A percentile compares a stretch with the other conserved stretches of the same genome.
These are phyloP conservation scores for Protoeuglena noctilucae DNA, from an alignment of 139 green algal species.

Conservation along the genomic window DNA sequence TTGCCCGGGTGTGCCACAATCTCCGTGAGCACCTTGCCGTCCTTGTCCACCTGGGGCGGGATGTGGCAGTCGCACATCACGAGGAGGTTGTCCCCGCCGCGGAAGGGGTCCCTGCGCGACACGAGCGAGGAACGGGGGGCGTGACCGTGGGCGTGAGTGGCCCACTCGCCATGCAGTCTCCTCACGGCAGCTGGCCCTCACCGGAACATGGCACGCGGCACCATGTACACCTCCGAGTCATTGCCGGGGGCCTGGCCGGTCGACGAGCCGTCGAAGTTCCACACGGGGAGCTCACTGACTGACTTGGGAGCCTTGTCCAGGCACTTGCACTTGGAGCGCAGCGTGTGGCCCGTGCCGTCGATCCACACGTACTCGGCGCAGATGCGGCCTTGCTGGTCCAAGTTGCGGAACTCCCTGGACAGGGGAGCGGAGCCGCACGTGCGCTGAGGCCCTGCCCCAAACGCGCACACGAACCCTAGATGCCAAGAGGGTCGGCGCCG, in stretches of 20 bases:
- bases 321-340: constrained; percentile 11
- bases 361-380: constrained; percentile 87
- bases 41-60: constrained; percentile 40
- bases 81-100: constrained; percentile 78
- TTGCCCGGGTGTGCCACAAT: constrained; percentile 93
- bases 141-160: too few species aligned
- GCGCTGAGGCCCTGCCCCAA: background rate
- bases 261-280: constrained; percentile 93
- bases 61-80: constrained; percentile 91
- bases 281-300: constrained; percentile 62
- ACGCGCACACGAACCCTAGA: background rate
- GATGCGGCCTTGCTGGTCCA: constrained; percentile 32
- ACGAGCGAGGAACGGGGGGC: too few species aligned
- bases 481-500: too few species aligned
- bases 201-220: constrained; percentile 32
- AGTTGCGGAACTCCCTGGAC: constrained; percentile 1
- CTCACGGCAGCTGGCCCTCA: too few species aligned
- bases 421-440: background rate
- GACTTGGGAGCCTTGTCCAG: constrained; percentile 12
- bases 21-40: constrained; percentile 38
- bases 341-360: constrained; percentile 40
- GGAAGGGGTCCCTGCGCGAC: constrained; percentile 59
- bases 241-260: constrained; percentile 76
- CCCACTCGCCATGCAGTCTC: too few species aligned
- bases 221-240: constrained; percentile 76